Evolutionary conservation across 495 filamentous ascomycete species (phyloP), one percentile per base, ranked within the genome.

Genomic region (Lasiosphaeris hirsuta): DNA sequence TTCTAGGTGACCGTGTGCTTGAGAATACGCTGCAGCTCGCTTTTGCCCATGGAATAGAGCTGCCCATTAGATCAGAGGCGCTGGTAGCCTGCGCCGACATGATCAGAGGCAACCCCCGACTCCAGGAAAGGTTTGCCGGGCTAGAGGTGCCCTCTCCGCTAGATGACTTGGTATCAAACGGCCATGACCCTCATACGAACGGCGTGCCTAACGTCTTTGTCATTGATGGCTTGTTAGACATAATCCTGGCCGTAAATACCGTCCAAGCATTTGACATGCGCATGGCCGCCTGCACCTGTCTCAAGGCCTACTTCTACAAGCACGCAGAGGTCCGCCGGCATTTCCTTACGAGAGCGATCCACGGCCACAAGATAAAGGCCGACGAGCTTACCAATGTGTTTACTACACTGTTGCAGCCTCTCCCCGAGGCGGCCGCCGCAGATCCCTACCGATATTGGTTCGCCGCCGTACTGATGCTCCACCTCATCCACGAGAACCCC

Each of bases 371-470:
- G 17, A 84, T 86, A 51, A 89, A 89, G 23, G 83, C 86, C 35
- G 85, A 94, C 70, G 86, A 90, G 58, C 89, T 90, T 1, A 89
- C 92, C n/a, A 98, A 98, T 68, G 89, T 93, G 15, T 69, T 98
- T 34, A 90, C 89, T 30, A 89, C 90, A 6, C 75, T 98, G 33
- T 78, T 96, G 42, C 70, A 78, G 60, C 84, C 84, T 23, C 65
- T 79, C 5, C 82, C 84, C 39, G 81, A 79, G 17, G 72, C 75
- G 23, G 76, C 79, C 47, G 77, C 80, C n/a, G 67, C 80, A 61
- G 92, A 97, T 69, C 92, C 92, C 0, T 97, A 97, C 73, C 83
- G 90, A 59, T 80, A 84, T 47, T 97, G 92, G 90, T 90, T 97
- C 71, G 93, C 95, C 7, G 84, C 88, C 56, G 84, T 92, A n/a